Conservation (phyloP, 148 eudicot species). For the Cornus kousa region DNA sequence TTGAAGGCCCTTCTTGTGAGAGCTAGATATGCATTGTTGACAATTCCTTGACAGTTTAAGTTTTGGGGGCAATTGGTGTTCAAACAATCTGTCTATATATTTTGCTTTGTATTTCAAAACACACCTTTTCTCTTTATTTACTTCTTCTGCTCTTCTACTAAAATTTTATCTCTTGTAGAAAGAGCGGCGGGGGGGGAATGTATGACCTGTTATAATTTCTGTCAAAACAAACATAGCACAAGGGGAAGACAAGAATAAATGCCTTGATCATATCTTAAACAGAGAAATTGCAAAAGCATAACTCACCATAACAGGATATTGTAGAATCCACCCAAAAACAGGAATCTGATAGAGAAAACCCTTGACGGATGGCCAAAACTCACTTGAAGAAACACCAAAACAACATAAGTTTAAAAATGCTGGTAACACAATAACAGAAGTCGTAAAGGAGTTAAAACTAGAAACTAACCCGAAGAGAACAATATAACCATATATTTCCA, state of each 20-base stretch:
- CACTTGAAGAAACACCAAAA: conserved; percentile 26
- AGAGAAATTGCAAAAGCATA: background rate
- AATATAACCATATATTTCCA: conserved; percentile 46
- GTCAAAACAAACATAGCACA: background rate
- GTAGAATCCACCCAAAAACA: conserved; percentile 53
- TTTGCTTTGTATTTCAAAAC: background rate
- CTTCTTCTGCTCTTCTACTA: background rate
- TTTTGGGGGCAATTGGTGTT: too few relatives aligned
- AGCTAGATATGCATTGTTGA: too few relatives aligned
- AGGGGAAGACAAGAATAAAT: background rate
- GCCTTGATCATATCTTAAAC: background rate
- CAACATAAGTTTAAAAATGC: background rate
- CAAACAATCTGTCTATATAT: background rate
- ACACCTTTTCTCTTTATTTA: background rate
- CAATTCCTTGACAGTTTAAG: too few relatives aligned
- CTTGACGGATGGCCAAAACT: conserved; percentile 59
- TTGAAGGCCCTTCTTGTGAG: too few relatives aligned
- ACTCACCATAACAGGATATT: conserved; percentile 41
- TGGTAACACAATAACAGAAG: background rate
- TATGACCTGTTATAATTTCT: background rate
- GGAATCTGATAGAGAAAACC: conserved; percentile 57
- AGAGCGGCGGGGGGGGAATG: background rate
- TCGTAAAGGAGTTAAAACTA: background rate
- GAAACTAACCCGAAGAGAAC: conserved; percentile 48
- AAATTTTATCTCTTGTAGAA: background rate